phyloP scores from a whole-genome alignment of 768 basidiomycete genomes.

The Suillus americanus region DNA sequence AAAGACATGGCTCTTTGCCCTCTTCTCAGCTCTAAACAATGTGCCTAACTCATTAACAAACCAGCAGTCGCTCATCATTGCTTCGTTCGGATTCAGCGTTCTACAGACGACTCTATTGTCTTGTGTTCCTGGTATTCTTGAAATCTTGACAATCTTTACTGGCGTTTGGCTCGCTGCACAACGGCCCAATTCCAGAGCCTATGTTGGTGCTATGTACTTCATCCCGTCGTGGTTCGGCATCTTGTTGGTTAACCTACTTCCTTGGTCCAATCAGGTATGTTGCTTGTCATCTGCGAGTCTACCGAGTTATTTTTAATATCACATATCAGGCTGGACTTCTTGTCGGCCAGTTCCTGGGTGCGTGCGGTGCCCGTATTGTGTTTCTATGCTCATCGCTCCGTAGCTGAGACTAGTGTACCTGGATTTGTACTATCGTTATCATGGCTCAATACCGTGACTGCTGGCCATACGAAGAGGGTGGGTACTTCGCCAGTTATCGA shows the following conservation, averaged over 20 bases:
- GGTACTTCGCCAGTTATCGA: constrained; percentile 33
- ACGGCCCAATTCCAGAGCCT: constrained; percentile 53
- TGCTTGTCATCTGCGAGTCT: constrained; percentile 37
- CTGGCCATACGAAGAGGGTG: constrained; percentile 65
- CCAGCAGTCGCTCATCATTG: constrained; percentile 59
- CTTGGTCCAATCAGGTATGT: constrained; percentile 54
- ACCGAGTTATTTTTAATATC: not conserved
- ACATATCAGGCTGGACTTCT: constrained; percentile 22
- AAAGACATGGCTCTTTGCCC: constrained; percentile 68
- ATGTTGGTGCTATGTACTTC: constrained; percentile 52
- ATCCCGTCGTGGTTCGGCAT: constrained; percentile 62
- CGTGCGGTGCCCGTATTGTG: constrained; percentile 3
- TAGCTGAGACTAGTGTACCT: constrained; percentile 44
- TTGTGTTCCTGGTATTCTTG: constrained; percentile 57
- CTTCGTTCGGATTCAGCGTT: constrained; percentile 56
- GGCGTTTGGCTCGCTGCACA: constrained; percentile 54
- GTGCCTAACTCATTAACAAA: constrained; percentile 60
- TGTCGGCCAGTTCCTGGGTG: constrained; percentile 53
- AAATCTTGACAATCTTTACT: constrained; percentile 64
- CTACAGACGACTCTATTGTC: constrained; percentile 65
- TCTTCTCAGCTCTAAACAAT: constrained; percentile 56
- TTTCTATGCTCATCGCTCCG: not conserved
- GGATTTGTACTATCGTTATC: constrained; percentile 57
- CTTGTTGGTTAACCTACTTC: constrained; percentile 56
- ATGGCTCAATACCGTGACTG: constrained; percentile 59